Conservation (phyloP, 371 early-diverging fungal species). For the Actinomortierella wolfii region DNA sequence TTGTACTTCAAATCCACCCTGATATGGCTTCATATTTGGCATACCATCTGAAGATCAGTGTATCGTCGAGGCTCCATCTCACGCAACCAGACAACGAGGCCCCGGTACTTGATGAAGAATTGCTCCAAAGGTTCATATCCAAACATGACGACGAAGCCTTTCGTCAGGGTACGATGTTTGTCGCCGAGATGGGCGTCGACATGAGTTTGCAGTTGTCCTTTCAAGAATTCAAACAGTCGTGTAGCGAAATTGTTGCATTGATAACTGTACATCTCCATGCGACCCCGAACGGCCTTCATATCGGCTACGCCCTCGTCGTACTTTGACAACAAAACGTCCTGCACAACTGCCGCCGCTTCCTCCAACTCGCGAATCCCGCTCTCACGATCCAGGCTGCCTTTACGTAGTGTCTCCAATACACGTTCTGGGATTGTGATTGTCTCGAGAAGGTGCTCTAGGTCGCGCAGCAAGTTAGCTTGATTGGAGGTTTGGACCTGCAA, state of each 20-base stretch:
- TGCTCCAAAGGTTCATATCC: constrained; percentile 79
- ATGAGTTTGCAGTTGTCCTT: constrained; percentile 47
- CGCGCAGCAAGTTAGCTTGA: constrained; percentile 80
- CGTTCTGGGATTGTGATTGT: constrained; percentile 70
- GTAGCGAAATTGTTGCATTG: constrained; percentile 82
- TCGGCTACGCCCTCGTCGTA: constrained; percentile 69
- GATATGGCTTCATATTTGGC: no score
- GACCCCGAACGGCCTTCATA: constrained; percentile 81
- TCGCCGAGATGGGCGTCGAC: constrained; percentile 61
- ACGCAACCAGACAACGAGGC: constrained; percentile 88
- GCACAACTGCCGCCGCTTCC: constrained; percentile 77
- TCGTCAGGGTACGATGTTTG: constrained; percentile 51
- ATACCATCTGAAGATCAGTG: constrained; percentile 83
- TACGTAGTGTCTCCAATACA: constrained; percentile 73
- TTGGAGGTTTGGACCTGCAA: constrained; percentile 88
- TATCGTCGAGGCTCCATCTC: constrained; percentile 89
- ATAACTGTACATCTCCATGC: constrained; percentile 74
- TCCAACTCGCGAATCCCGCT: constrained; percentile 81
- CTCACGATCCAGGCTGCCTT: constrained; percentile 81
- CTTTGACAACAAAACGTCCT: constrained; percentile 75
- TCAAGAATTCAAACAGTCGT: constrained; percentile 78
- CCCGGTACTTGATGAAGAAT: constrained; percentile 79
- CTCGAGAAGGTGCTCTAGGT: constrained; percentile 82
- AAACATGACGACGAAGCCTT: constrained; percentile 49
- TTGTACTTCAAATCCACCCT: no score